Percentiles rank a stretch among this genome's conserved stretches.
Evolutionary conservation across 306 rosid genomes (phyloP).

Genomic region (Mimosa bimucronata): DNA sequence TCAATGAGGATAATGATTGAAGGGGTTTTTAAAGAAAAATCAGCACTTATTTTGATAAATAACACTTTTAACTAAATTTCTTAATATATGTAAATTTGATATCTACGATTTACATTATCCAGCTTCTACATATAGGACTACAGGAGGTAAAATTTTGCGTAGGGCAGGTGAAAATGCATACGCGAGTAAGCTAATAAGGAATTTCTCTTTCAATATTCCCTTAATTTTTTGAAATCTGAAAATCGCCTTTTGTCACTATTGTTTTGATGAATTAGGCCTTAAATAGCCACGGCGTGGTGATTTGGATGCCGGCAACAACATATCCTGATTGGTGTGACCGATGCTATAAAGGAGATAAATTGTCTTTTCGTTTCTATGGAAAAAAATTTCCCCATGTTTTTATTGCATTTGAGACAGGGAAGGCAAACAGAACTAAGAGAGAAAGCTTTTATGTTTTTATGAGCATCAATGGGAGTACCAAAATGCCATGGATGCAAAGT

Average conservation of each 20-base stretch:
- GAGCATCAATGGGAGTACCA: neutral
- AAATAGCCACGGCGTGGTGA: neutral
- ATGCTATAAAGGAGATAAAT: neutral
- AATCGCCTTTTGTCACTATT: neutral
- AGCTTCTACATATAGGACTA: too few species aligned
- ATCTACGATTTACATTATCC: too few species aligned
- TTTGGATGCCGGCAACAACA: neutral
- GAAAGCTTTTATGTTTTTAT: neutral
- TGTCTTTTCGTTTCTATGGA: neutral
- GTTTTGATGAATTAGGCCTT: neutral
- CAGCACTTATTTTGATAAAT: too few species aligned
- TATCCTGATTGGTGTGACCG: neutral
- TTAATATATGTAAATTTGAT: too few species aligned
- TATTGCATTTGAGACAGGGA: neutral
- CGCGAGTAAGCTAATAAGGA: too few species aligned
- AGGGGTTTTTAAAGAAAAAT: too few species aligned
- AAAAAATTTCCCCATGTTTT: neutral
- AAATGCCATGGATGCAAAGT: conserved; percentile 4
- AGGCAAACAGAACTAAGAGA: neutral
- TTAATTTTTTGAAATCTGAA: neutral
- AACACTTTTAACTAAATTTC: too few species aligned
- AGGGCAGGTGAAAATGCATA: too few species aligned
- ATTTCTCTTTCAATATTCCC: neutral
- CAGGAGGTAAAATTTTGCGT: too few species aligned
- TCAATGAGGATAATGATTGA: too few species aligned